Percentiles rank a stretch among this genome's conserved stretches.
Conservation (phyloP, 176 grass and related monocot genomes). For the Tillandsia fasciculata region DNA sequence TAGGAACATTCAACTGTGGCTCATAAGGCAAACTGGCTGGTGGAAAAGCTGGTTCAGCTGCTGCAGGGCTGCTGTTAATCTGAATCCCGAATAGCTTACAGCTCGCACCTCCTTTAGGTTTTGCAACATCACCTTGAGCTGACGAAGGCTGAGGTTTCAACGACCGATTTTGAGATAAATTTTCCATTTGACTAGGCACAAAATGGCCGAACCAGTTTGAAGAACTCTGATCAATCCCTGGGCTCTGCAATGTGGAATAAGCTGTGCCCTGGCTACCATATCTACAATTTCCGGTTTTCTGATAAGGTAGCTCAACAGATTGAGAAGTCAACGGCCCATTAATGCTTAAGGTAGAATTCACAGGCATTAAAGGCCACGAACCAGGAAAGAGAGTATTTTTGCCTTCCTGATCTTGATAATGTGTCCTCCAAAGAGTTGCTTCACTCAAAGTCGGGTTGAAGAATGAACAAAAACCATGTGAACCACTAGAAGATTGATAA, state of each 20-base stretch:
- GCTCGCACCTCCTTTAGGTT: constrained; percentile 30
- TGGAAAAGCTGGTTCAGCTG: constrained; percentile 27
- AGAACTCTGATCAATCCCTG: constrained; percentile 30
- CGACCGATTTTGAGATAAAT: constrained; percentile 7
- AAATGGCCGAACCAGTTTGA: constrained; percentile 40
- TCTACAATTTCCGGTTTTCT: constrained; percentile 26
- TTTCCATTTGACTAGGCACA: constrained; percentile 26
- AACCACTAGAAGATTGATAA: constrained; percentile 3
- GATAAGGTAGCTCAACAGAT: constrained; percentile 25
- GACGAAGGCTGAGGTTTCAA: constrained; percentile 45
- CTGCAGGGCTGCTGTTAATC: constrained; percentile 30
- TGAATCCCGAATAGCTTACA: constrained; percentile 72
- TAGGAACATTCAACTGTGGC: constrained; percentile 12
- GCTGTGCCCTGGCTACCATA: constrained; percentile 22
- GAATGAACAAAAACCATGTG: constrained; percentile 28
- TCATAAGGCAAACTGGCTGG: constrained; percentile 33
- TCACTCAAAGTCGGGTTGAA: constrained; percentile 37
- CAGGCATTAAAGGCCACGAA: constrained; percentile 46
- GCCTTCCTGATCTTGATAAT: constrained; percentile 44
- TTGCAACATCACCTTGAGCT: constrained; percentile 37
- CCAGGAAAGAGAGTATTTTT: constrained; percentile 31
- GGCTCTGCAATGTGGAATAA: constrained; percentile 20
- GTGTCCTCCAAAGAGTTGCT: constrained; percentile 32
- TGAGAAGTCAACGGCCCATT: constrained; percentile 27
- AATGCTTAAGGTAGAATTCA: constrained; percentile 32